phyloP scores from a whole-genome alignment of 306 rosid genomes.

The Cicer cuneatum region DNA sequence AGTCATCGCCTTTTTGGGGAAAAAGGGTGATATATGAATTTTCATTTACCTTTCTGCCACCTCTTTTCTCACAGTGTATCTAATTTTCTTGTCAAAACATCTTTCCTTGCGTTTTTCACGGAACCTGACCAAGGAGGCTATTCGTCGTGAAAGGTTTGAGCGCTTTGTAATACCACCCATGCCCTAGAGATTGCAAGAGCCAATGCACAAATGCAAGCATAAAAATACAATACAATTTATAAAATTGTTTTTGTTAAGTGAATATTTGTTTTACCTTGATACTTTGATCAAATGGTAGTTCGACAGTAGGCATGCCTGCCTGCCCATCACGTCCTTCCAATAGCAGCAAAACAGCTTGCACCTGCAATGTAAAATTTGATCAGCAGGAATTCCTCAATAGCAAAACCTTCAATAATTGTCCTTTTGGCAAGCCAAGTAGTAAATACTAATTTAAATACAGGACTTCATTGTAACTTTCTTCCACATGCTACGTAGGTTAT shows the following conservation, averaged over 20 bases:
- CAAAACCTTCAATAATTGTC: constrained; percentile 8
- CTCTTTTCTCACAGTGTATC: constrained; percentile 92
- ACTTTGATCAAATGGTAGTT: constrained; percentile 62
- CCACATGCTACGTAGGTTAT: background rate
- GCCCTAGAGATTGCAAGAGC: constrained; percentile 59
- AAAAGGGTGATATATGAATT: background rate
- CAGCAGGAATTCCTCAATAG: constrained; percentile 43
- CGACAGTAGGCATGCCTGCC: constrained; percentile 61
- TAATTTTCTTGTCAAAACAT: constrained; percentile 97
- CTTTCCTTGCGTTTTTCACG: constrained; percentile 97
- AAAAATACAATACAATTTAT: constrained; percentile 44
- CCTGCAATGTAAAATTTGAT: constrained; percentile 58
- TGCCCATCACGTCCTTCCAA: constrained; percentile 81
- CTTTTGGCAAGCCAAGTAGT: constrained; percentile 34
- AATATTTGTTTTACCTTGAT: constrained; percentile 63
- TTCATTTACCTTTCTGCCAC: constrained; percentile 89
- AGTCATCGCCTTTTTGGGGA: background rate
- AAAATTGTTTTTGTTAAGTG: constrained; percentile 39
- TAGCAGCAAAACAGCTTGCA: constrained; percentile 91
- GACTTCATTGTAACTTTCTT: constrained; percentile 23
- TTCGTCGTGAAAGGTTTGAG: constrained; percentile 85
- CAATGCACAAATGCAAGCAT: constrained; percentile 45
- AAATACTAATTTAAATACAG: constrained; percentile 17
- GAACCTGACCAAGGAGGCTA: constrained; percentile 93
- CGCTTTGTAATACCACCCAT: constrained; percentile 65